Evolutionary conservation across 1,139 yeast genomes (phyloP), one percentile per base, ranked within the genome.

Genomic region (Yamadazyma diospyri): DNA sequence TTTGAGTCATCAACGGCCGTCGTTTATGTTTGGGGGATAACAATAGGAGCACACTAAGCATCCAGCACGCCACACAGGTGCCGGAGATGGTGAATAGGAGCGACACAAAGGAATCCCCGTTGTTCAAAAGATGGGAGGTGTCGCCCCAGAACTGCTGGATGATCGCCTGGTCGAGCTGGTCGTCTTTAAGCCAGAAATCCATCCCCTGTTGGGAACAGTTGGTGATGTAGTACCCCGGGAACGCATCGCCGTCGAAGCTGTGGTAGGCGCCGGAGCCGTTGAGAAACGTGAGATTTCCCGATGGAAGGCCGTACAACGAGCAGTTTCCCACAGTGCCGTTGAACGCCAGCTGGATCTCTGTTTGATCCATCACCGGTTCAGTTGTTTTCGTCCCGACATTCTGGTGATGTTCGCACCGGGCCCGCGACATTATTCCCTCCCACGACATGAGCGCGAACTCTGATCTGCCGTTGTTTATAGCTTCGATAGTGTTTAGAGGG

Each of bases 11-110:
- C 29, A 60, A 41, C 1, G 82, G 80, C 36, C 76, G 72, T 11
- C 69, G 43, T 37, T 61, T 63, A 41, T 69, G 71, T 13, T 57
- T 59, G 0, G 77, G 70, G 13, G 76, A 65, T 23, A 77, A 49
- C 31, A 63, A 51, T 25, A 74, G 54, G 32, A 76, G 47, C 16
- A 74, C 43, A 29, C 75, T 52, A 23, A 77, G 57, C 76, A 76
- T 70, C 82, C 82, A 76, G 23, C 70, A 55, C 3, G 73, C 59
- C 3, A 70, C 67, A 43, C 72, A 67, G 17, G 63, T 50, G 3
- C 71, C 74, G 38, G 66, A 57, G 12, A 64, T 48, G 17, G 64
- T 61, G 50, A 64, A 67, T 23, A 68, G 42, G 11, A 67, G 48
- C n/a, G 72, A 72, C 16, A 69, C 65, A 37, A 64, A 64, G n/a